Evolutionary conservation across 805 yeast genomes (phyloP).

Genomic region (Ogataea ganodermae): DNA sequence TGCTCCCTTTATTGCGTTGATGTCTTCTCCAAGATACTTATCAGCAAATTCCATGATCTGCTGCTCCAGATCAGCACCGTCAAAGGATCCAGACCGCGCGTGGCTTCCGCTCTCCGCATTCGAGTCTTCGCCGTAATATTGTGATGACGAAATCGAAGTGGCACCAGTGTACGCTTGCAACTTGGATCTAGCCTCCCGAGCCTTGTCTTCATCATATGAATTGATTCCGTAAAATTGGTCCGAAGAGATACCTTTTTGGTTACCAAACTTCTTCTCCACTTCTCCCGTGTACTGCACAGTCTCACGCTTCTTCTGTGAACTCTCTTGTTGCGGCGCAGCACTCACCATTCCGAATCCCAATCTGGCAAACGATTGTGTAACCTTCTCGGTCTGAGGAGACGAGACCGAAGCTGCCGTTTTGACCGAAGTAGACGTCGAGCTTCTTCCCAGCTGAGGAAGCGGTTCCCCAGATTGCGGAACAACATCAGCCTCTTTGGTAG

Average conservation of each 20-base stretch:
- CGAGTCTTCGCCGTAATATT: constrained; percentile 74
- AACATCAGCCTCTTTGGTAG: constrained; percentile 31
- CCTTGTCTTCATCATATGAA: constrained; percentile 72
- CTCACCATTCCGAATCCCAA: constrained; percentile 89
- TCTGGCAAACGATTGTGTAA: constrained; percentile 73
- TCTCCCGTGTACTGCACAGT: constrained; percentile 65
- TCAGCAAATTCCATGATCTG: constrained; percentile 62
- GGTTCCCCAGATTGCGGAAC: constrained; percentile 13
- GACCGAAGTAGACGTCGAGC: constrained; percentile 17
- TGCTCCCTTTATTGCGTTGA: constrained; percentile 86
- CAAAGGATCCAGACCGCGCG: constrained; percentile 29
- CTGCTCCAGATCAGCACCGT: constrained; percentile 50
- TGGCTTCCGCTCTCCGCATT: constrained; percentile 31
- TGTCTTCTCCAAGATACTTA: constrained; percentile 77
- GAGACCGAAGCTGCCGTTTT: constrained; percentile 23
- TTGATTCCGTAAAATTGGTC: constrained; percentile 94
- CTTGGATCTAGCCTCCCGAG: constrained; percentile 79
- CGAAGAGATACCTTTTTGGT: constrained; percentile 92
- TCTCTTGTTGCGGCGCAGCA: constrained; percentile 48
- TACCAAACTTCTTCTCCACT: constrained; percentile 76
- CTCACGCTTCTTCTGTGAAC: constrained; percentile 31
- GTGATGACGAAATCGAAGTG: constrained; percentile 84
- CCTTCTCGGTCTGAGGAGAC: constrained; percentile 40
- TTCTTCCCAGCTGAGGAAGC: constrained; percentile 18
- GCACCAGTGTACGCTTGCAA: constrained; percentile 83